Evolutionary conservation across 495 filamentous ascomycete genomes (phyloP).

Genomic region (Hyaloscypha bicolor): DNA sequence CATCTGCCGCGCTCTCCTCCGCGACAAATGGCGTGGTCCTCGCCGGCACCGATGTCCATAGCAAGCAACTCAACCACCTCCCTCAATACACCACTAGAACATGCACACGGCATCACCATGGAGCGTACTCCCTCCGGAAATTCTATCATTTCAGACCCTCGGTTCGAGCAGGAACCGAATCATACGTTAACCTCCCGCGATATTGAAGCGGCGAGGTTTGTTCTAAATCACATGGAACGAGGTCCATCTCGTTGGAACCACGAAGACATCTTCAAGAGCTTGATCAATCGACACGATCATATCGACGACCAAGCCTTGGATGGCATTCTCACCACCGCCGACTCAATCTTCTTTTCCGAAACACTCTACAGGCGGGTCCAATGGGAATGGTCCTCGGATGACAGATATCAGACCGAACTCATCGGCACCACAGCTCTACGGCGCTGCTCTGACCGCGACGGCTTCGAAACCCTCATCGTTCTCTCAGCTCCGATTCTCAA

Average conservation of each 20-base stretch:
- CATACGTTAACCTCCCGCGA: slow-evolving; percentile 27
- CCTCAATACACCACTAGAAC: not conserved
- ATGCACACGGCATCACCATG: slow-evolving; percentile 24
- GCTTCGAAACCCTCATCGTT: slow-evolving; percentile 58
- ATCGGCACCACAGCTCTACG: slow-evolving; percentile 58
- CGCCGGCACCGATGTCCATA: slow-evolving; percentile 3
- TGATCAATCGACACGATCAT: slow-evolving; percentile 18
- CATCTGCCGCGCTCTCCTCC: slow-evolving; percentile 18
- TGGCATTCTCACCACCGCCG: slow-evolving; percentile 52
- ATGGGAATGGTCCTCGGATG: slow-evolving; percentile 51
- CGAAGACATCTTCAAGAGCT: slow-evolving; percentile 24
- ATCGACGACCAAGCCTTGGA: slow-evolving; percentile 48
- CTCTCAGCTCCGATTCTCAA: slow-evolving; percentile 52
- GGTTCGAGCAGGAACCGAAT: slow-evolving; percentile 10
- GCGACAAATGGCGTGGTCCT: slow-evolving; percentile 3
- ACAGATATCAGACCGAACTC: slow-evolving; percentile 42
- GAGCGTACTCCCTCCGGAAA: slow-evolving; percentile 33
- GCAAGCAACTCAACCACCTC: not conserved
- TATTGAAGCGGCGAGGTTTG: slow-evolving; percentile 19
- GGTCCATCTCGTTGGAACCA: slow-evolving; percentile 16
- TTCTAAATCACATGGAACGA: slow-evolving; percentile 22
- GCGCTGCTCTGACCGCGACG: slow-evolving; percentile 36
- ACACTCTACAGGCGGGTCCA: slow-evolving; percentile 48
- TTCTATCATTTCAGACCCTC: slow-evolving; percentile 30
- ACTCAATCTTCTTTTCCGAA: slow-evolving; percentile 57